Evolutionary conservation across 2,329 filamentous ascomycete genomes (phyloP), one percentile per base, ranked within the genome.

Genomic region (Cladosporium oxysporum): DNA sequence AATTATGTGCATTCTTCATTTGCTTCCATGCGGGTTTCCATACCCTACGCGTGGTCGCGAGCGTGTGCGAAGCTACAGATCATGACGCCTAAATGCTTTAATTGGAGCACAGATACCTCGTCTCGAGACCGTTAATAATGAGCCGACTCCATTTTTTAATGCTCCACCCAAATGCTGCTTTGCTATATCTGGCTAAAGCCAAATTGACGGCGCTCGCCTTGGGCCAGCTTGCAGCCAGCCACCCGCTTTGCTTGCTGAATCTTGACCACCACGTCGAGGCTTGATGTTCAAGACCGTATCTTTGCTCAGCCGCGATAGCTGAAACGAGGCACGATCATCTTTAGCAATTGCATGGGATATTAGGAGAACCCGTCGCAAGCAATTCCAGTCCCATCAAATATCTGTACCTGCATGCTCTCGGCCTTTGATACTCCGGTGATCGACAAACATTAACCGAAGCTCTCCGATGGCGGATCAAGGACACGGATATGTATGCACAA

Each of bases 221-320:
- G 52, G 52, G 52, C 52, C 16, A 26, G 6, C 14, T 5, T 53
- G 14, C 12, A 18, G 7, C 16, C 26, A 55, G 52, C 52, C 52
- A 55, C 52, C 52, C 52, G 52, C 28, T 31, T 29, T 55, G 52
- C 52, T 55, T 55, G 52, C 52, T 55, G 52, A 18, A n/a, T 53
- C 50, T 53, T 53, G 50, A 53, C 23, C 18, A 47, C n/a, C n/a
- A 47, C 7, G 8, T n/a, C 18, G n/a, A 47, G 41, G 41, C 41
- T n/a, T 47, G 41, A 47, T 21, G 7, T 21, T 21, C 41, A 21
- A 47, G 18, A n/a, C n/a, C n/a, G 3, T 10, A 11, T 21, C n/a
- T 47, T 47, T 47, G 41, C 6, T 21, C 41, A 3, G 8, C 18
- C 7, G 7, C 18, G 41, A 44, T 21, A 7, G 18, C 41, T 16